Conservation (phyloP, 257 asterid species). For the Solanum piurae region DNA sequence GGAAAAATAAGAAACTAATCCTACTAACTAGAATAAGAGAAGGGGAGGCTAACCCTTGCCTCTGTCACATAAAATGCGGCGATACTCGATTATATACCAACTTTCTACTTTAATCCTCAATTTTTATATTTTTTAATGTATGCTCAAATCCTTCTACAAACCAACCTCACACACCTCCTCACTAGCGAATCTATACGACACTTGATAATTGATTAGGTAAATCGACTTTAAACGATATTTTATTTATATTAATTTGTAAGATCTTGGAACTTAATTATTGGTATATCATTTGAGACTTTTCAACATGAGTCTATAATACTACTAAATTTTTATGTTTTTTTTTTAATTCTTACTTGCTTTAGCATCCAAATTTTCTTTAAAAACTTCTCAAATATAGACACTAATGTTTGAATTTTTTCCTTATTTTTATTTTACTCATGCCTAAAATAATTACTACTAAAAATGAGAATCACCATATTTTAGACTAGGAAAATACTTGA, state of each 20-base stretch:
- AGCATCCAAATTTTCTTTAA: background rate
- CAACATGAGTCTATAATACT: background rate
- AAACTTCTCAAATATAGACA: background rate
- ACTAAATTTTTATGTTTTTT: background rate
- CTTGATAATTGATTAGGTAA: background rate
- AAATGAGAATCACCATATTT: background rate
- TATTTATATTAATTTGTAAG: background rate
- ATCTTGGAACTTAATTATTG: background rate
- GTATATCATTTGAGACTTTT: background rate
- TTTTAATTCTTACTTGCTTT: background rate
- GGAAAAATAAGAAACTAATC: background rate
- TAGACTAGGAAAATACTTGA: background rate
- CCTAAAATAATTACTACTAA: background rate
- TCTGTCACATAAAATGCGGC: background rate
- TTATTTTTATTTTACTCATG: background rate
- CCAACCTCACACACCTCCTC: background rate
- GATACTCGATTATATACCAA: too few species aligned
- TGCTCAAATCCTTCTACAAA: background rate
- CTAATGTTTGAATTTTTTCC: background rate
- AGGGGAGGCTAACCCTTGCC: background rate
- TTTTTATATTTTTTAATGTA: background rate
- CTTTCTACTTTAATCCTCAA: accelerated
- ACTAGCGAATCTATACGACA: background rate
- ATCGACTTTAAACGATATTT: background rate
- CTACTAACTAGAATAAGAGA: background rate